phyloP scores from a whole-genome alignment of 305 asterid genomes.

The Fraxinus dipetala region DNA sequence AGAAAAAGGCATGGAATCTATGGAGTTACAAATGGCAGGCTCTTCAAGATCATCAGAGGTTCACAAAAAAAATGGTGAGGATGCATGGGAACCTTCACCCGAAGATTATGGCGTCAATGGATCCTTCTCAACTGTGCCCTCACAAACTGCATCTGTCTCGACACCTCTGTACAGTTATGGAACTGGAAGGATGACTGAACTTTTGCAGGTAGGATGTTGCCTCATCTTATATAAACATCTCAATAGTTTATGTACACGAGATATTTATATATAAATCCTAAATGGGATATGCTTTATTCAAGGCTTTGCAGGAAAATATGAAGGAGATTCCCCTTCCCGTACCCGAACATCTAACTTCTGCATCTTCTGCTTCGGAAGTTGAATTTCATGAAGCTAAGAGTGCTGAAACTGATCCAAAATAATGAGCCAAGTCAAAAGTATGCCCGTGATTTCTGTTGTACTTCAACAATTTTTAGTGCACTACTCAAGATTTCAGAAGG shows the following conservation, averaged over 20 bases:
- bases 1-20: constrained; percentile 35
- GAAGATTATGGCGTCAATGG: constrained; percentile 35
- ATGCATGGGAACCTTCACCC: constrained; percentile 28
- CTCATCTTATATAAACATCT: background rate
- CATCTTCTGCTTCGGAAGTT: constrained; percentile 12
- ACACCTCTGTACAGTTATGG: constrained; percentile 50
- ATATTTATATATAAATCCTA: background rate
- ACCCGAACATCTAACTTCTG: constrained; percentile 30
- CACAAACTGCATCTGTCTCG: constrained; percentile 34
- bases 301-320: constrained; percentile 84
- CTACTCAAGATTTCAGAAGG: background rate
- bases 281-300: constrained; percentile 21
- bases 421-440: constrained; percentile 14
- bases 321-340: constrained; percentile 45
- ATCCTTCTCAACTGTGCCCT: constrained; percentile 30
- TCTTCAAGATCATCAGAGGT: constrained; percentile 50
- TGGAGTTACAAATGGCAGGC: constrained; percentile 32
- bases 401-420: constrained; percentile 20
- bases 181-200: constrained; percentile 87
- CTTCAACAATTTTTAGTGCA: background rate
- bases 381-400: constrained; percentile 17
- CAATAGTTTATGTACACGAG: background rate
- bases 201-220: constrained; percentile 58
- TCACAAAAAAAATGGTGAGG: constrained; percentile 36
- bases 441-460: background rate